Base-by-base conservation (phyloP, 179 eudicot species). In the Camellia oleifera region DNA sequence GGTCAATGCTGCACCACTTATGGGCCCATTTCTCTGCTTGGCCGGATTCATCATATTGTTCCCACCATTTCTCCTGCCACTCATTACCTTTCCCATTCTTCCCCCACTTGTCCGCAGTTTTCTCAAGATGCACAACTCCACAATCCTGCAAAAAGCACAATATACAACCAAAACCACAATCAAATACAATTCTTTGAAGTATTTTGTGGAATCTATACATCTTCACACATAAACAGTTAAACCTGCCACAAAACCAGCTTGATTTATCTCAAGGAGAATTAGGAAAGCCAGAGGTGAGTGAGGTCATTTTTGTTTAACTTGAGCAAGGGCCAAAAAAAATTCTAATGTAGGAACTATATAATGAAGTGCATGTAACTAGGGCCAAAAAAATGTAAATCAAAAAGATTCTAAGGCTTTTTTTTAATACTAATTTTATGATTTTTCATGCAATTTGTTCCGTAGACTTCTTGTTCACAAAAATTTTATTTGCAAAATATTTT, bases 1-100 rank as follows among this genome's bases (percentile, higher is more conserved):
- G 97, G 77, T 94, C 94, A 71, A 91, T 88, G 83, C 96, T 94
- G 86, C 98, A 94, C 91, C 91, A 92, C 85, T 94, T 94, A 84
- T 94, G 91, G 23, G 98, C 98, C 94, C 97, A 91, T 85, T 94
- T 94, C 53, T 94, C 98, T 42, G 97, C 89, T 78, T 85, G 83
- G 71, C 98, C 98, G 63, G 93, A 82, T 50, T 90, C 91, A 81
- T 89, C 97, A 57, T 94, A 93, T 64, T 83, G 86, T 80, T 94
- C 98, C 81, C 81, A 88, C 98, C 97, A 93, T 84, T 90, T 86
- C 88, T 93, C 97, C 77, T 92, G 97, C 98, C 98, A 94, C 80
- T 93, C 97, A 4, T 75, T 86, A 6, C 93, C 97, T 69, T 87
- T 82, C 15, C 85, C 90, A 77, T 90, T 94, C 90, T 83, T 92